Base-by-base conservation (phyloP, 2,329 filamentous ascomycete genomes). In the Fusarium heterosporum region DNA sequence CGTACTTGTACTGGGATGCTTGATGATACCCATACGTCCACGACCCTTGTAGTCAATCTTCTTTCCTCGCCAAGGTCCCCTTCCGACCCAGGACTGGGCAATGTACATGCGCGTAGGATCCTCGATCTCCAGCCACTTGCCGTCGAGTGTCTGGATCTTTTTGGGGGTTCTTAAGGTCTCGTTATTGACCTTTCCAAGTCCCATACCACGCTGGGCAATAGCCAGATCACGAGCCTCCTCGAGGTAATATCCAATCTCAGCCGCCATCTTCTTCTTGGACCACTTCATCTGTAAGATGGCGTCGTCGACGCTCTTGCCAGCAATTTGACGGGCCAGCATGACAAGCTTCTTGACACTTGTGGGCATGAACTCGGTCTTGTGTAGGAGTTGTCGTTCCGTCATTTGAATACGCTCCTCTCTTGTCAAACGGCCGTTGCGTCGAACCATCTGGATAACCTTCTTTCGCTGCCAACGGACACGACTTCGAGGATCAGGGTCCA, bases 251-350 rank as follows among this genome's bases (percentile, higher is more conserved):
- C 87, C 82, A 28, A 98, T 88, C 74, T 97, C 93, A 69, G 87
- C 83, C 8, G 95, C 92, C 66, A 91, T 91, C 82, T 93, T 95
- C 87, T 99, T 99, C 83, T 93, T 93, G 78, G 90, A 95, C 82
- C 95, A 98, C 55, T 90, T 88, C 93, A 99, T 97, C 84, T 99
- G 96, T 54, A 92, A 81, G 69, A 98, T 92, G 14, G 96, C 96
- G 34, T 99, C 94, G 58, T 96, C 93, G 63, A 99, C 84, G n/a
- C 90, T 90, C 86, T 97, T 98, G 69, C 96, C 96, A 3, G 89
- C 86, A 74, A 99, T 96, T 81, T 98, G 96, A 55, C 91, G 88
- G 25, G 95, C 90, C 48, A 99, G 82, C 72, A 92, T 90, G 51
- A 90, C 89, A 55, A 99, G 85, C 83, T 99, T 99, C 88, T 99